Base-by-base conservation (phyloP, 176 grass and related monocot species). In the Paspalum notatum region DNA sequence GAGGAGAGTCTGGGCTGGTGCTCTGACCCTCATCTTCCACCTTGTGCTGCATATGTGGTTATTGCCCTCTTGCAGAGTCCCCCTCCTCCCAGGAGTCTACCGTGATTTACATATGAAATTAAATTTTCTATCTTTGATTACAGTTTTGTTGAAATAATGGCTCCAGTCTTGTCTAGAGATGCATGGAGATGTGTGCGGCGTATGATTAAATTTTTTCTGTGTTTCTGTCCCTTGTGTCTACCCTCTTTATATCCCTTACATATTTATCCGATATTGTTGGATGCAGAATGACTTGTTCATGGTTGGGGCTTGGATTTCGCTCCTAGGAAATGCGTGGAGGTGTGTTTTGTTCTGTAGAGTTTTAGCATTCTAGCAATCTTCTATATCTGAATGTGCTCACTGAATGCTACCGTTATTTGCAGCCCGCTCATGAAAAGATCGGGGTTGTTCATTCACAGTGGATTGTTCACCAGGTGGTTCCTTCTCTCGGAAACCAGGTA, bases 271-370 rank as follows among this genome's bases (percentile, higher is more conserved):
- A 9, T 27, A 40, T 49, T 72, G 3, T 10, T 43, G 15, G 18
- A 4, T 16, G 11, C 69, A 95, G 93, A 95, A 95, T 83, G 94
- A 97, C 70, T 94, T 97, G 81, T 97, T 79, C 94, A 97, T 66
- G 94, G 94, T 65, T 97, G 94, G 91, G 94, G 94, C 9, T 87
- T 97, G 22, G 94, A 97, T 72, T 97, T 97, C 25, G 87, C 89
- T 68, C 79, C 91, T 50, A 81, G 89, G 77, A 91, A 66, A 82
- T 97, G 94, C 5, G 89, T 97, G 27, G 87, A 97, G 89, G 94
- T 97, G 90, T 38, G 15, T 66, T 57, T 18, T 69, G 5, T 5
- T n/a, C n/a, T n/a, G n/a, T n/a, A n/a, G 12, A 78, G 18, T 32
- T 71, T 42, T 8, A 51, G 11, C 64, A 53, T 11, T 68, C 6